Conservation (phyloP, 1,139 yeast genomes). For the Lodderomyces jiufengensis region DNA sequence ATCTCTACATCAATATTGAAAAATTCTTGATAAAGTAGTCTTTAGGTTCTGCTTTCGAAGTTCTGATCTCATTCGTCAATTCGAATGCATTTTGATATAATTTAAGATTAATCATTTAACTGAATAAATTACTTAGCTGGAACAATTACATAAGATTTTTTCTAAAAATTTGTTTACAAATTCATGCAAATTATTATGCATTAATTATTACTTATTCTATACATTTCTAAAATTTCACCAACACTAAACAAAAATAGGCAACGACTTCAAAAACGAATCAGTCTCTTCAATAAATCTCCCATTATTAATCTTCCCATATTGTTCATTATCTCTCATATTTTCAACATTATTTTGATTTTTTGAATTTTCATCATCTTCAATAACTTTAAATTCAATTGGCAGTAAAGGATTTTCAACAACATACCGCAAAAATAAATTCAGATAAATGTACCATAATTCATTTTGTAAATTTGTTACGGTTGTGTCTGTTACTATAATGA, state of each 20-base stretch:
- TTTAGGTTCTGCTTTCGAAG: too few relatives aligned
- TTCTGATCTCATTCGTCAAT: too few relatives aligned
- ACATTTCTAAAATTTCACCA: conserved; percentile 5
- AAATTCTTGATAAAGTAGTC: too few relatives aligned
- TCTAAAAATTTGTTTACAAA: too few relatives aligned
- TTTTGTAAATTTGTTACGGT: conserved; percentile 56
- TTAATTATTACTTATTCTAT: too few relatives aligned
- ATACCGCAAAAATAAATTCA: conserved; percentile 60
- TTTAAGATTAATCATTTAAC: too few relatives aligned
- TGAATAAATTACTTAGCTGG: too few relatives aligned
- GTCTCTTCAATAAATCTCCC: conserved; percentile 42
- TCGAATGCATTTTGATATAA: too few relatives aligned
- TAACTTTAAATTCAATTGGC: conserved; percentile 45
- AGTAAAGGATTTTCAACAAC: conserved; percentile 64
- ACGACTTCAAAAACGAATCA: conserved; percentile 34
- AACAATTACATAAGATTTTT: too few relatives aligned
- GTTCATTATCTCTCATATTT: conserved; percentile 8
- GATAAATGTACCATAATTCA: conserved; percentile 65
- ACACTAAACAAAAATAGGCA: conserved; percentile 18
- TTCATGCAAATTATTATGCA: too few relatives aligned
- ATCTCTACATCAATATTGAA: too few relatives aligned
- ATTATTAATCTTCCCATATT: conserved; percentile 33
- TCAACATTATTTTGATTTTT: background rate
- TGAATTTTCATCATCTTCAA: conserved; percentile 23
- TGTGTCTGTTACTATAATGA: conserved; percentile 71